Conservation (phyloP, 306 rosid species). For the Luffa acutangula region DNA sequence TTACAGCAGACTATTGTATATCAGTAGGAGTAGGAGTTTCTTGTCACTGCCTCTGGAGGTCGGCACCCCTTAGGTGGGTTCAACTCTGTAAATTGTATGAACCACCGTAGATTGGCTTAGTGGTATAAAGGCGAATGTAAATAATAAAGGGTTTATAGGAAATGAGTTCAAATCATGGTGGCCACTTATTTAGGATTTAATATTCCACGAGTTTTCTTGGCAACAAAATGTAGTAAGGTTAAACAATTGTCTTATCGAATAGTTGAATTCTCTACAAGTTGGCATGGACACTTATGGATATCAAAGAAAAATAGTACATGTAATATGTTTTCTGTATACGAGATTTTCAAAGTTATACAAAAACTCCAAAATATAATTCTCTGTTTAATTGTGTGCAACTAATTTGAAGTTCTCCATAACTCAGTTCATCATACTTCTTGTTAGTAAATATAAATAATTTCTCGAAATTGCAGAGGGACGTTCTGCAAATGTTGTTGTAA, state of each 20-base stretch:
- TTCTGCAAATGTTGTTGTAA: constrained; percentile 30
- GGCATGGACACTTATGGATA: neutral
- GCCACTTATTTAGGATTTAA: neutral
- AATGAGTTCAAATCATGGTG: neutral
- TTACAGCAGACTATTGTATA: neutral
- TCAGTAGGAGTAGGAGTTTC: neutral
- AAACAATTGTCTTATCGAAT: neutral
- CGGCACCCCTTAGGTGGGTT: neutral
- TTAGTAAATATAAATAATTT: neutral
- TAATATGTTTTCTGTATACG: neutral
- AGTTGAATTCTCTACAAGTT: neutral
- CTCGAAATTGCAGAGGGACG: constrained; percentile 32
- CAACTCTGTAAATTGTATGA: neutral
- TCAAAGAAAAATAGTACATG: neutral
- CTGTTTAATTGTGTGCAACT: neutral
- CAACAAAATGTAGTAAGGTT: neutral
- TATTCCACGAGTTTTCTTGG: neutral
- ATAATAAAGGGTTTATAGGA: neutral
- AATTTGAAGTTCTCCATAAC: neutral
- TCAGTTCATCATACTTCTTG: neutral
- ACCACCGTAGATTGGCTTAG: neutral
- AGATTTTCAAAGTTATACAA: neutral
- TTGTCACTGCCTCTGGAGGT: neutral
- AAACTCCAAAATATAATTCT: neutral
- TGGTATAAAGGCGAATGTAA: neutral